phyloP scores from a whole-genome alignment of 1,284 basidiomycete genomes.

The Lignosus rhinocerotis region DNA sequence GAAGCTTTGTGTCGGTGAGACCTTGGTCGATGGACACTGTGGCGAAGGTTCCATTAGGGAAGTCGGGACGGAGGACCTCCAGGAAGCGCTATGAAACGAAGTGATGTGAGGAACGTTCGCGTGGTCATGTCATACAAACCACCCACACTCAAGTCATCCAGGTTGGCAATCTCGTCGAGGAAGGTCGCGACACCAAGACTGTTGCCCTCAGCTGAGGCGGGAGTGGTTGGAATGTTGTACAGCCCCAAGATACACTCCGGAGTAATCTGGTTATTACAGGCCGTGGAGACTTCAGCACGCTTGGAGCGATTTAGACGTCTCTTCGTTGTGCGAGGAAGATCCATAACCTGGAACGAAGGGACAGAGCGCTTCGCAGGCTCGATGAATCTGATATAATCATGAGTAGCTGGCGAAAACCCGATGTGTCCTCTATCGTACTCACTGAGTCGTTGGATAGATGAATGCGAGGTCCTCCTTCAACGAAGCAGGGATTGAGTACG shows the following conservation, averaged over 20 bases:
- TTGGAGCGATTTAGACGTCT: slow-evolving; percentile 9
- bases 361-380: slow-evolving; percentile 10
- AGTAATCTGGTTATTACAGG: slow-evolving; percentile 48
- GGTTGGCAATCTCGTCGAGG: slow-evolving; percentile 52
- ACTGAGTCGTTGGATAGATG: slow-evolving; percentile 36
- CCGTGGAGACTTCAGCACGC: slow-evolving; percentile 14
- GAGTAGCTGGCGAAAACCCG: not conserved
- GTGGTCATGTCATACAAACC: not conserved
- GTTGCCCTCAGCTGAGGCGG: slow-evolving; percentile 44
- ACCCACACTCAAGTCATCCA: slow-evolving; percentile 45
- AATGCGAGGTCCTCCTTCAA: slow-evolving; percentile 37
- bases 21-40: slow-evolving; percentile 24
- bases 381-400: slow-evolving; percentile 12
- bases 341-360: slow-evolving; percentile 13
- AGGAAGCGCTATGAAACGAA: slow-evolving; percentile 46
- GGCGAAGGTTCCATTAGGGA: slow-evolving; percentile 31
- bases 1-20: slow-evolving; percentile 37
- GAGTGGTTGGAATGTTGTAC: slow-evolving; percentile 54
- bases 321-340: slow-evolving; percentile 14
- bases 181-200: slow-evolving; percentile 58
- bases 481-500: slow-evolving; percentile 37
- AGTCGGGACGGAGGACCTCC: slow-evolving; percentile 48
- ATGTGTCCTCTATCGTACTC: not conserved
- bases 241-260: slow-evolving; percentile 55
- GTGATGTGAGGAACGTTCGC: not conserved